phyloP scores from a whole-genome alignment of 805 yeast species.

The Ogataea methanolica region DNA sequence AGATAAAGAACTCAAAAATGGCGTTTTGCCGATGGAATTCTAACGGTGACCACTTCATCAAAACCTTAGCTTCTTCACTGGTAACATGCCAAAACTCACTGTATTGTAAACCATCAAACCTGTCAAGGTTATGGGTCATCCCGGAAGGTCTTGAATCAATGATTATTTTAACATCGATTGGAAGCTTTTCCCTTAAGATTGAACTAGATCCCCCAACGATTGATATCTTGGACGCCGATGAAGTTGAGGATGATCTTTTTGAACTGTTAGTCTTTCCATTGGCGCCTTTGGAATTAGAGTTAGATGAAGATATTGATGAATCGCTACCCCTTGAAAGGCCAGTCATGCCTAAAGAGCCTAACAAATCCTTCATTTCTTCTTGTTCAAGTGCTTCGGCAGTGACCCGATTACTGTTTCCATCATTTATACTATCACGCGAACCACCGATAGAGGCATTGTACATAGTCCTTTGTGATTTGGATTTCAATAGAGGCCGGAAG shows the following conservation, averaged over 20 bases:
- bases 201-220: slow-evolving; percentile 3
- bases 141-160: slow-evolving; percentile 24
- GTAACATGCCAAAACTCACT: slow-evolving; percentile 27
- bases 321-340: slow-evolving; percentile 4
- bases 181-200: slow-evolving; percentile 10
- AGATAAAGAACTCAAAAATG: slow-evolving; percentile 25
- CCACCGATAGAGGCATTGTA: neutral
- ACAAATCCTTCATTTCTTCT: slow-evolving; percentile 9
- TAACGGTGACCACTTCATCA: slow-evolving; percentile 22
- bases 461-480: neutral
- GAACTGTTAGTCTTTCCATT: neutral
- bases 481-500: neutral
- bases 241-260: neutral
- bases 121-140: slow-evolving; percentile 18
- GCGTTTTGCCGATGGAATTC: slow-evolving; percentile 27
- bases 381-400: slow-evolving; percentile 5
- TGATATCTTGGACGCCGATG: neutral
- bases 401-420: neutral
- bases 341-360: slow-evolving; percentile 8
- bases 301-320: slow-evolving; percentile 2
- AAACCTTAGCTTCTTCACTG: slow-evolving; percentile 16
- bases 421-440: neutral
- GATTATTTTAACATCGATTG: slow-evolving; percentile 20
- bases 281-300: neutral
- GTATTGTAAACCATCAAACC: slow-evolving; percentile 22